Evolutionary conservation across 495 filamentous ascomycete species (phyloP).

Genomic region (Terfezia claveryi): DNA sequence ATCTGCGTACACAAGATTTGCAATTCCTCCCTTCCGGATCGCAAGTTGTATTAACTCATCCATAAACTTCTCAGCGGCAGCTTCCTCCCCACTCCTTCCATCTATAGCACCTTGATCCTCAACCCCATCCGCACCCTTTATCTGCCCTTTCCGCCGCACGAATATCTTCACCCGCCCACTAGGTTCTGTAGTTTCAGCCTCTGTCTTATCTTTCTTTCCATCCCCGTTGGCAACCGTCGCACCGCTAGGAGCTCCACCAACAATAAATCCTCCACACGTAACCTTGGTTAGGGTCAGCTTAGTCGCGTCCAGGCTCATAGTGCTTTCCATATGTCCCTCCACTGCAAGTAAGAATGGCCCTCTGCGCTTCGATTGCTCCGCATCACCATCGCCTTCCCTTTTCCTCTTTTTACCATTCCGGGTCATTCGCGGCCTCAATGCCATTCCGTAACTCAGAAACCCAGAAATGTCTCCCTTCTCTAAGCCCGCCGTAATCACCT

Average conservation of each 20-base stretch:
- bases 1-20: no score
- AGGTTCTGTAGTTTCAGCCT: background rate
- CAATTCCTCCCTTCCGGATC: background rate
- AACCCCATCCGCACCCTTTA: background rate
- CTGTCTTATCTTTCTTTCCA: background rate
- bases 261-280: slow-evolving; percentile 31
- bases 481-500: no score
- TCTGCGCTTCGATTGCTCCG: background rate
- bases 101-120: background rate
- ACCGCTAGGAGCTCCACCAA: slow-evolving; percentile 17
- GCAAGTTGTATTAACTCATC: background rate
- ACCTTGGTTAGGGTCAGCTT: slow-evolving; percentile 29
- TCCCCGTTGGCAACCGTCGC: background rate
- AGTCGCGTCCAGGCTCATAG: slow-evolving; percentile 31
- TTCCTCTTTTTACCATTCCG: slow-evolving; percentile 2
- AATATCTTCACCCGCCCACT: slow-evolving; percentile 29
- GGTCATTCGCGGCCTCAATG: background rate
- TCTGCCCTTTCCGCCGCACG: slow-evolving; percentile 11
- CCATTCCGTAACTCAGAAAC: background rate
- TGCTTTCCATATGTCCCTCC: slow-evolving; percentile 24
- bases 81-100: background rate
- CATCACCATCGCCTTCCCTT: slow-evolving; percentile 3
- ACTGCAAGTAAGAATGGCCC: slow-evolving; percentile 24
- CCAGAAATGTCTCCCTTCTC: slow-evolving; percentile 12
- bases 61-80: background rate